These are phyloP conservation scores for Cryphonectria carpinicola DNA, from an alignment of 2,329 filamentous ascomycete genomes.

Conservation along the genomic window DNA sequence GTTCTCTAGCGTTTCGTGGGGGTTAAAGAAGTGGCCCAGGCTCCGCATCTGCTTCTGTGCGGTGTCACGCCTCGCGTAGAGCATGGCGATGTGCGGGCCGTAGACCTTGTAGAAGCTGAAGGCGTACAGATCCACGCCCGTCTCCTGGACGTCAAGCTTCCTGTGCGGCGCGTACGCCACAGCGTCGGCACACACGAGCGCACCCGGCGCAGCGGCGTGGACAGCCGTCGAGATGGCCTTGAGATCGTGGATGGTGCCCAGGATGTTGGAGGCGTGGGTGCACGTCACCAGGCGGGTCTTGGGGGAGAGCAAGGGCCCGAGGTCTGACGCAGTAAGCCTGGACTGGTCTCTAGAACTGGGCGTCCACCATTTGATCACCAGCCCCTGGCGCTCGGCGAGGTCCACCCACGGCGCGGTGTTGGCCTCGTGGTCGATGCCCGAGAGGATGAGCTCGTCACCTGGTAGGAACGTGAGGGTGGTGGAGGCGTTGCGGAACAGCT, in stretches of 20 bases:
- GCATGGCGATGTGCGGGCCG: conserved; percentile 72
- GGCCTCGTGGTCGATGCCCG: conserved; percentile 75
- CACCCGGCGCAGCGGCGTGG: conserved; percentile 51
- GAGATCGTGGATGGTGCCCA: conserved; percentile 72
- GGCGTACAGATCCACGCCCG: conserved; percentile 76
- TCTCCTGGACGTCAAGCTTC: conserved; percentile 66
- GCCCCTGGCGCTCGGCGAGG: conserved; percentile 62
- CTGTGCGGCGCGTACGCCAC: conserved; percentile 79
- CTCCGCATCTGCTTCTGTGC: conserved; percentile 61
- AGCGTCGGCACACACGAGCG: conserved; percentile 73
- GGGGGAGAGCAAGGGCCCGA: conserved; percentile 61
- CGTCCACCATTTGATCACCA: conserved; percentile 73
- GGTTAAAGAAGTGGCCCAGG: conserved; percentile 70
- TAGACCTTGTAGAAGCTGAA: conserved; percentile 86
- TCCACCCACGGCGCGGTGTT: conserved; percentile 76
- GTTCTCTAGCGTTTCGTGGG: conserved; percentile 60
- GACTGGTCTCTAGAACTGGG: conserved; percentile 56
- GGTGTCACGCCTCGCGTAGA: conserved; percentile 62
- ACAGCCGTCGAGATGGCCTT: conserved; percentile 58
- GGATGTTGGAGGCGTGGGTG: conserved; percentile 75
- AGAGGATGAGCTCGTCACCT: conserved; percentile 71
- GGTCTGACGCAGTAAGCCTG: conserved; percentile 58
- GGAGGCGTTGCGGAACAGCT: conserved; percentile 74
- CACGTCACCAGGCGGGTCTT: conserved; percentile 73
- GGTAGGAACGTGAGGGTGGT: conserved; percentile 54